These are phyloP conservation scores for Choiromyces venosus DNA, from an alignment of 495 filamentous ascomycete species.

Conservation along the genomic window DNA sequence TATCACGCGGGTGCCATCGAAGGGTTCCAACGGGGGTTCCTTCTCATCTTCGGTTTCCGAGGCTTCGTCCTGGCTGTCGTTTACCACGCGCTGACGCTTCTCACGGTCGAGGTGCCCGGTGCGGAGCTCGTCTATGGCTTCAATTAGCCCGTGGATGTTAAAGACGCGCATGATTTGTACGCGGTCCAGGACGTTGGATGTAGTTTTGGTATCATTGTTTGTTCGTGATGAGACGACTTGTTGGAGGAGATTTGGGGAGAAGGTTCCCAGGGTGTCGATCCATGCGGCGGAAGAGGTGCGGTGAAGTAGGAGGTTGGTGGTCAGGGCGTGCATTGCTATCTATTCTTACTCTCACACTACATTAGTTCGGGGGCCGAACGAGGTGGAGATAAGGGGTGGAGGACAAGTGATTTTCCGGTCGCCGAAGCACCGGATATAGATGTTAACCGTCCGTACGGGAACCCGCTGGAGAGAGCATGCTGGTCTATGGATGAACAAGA, in stretches of 20 bases:
- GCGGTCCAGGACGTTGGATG: conserved; percentile 31
- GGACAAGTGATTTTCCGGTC: conserved; percentile 20
- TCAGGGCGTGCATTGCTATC: conserved; percentile 39
- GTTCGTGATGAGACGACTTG: conserved; percentile 25
- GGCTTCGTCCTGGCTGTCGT: neutral
- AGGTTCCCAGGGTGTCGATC: conserved; percentile 38
- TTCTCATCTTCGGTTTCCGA: neutral
- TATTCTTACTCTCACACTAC: conserved; percentile 4
- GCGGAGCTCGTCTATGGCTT: conserved; percentile 37
- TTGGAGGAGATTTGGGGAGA: conserved; percentile 20
- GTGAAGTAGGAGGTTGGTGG: conserved; percentile 36
- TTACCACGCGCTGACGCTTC: neutral
- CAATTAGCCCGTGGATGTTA: conserved; percentile 39
- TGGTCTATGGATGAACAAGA: conserved; percentile 19
- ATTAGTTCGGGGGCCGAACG: neutral
- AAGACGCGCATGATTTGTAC: conserved; percentile 40
- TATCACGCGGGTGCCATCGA: conserved; percentile 18
- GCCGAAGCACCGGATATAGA: conserved; percentile 16
- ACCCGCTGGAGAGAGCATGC: conserved; percentile 20
- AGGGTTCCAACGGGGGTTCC: neutral
- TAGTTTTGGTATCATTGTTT: neutral
- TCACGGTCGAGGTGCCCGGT: conserved; percentile 1
- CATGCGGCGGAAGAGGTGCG: conserved; percentile 25
- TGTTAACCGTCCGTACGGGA: conserved; percentile 27
- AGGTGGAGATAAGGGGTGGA: neutral